phyloP scores from a whole-genome alignment of 768 basidiomycete genomes.

The Podaxis sp. region DNA sequence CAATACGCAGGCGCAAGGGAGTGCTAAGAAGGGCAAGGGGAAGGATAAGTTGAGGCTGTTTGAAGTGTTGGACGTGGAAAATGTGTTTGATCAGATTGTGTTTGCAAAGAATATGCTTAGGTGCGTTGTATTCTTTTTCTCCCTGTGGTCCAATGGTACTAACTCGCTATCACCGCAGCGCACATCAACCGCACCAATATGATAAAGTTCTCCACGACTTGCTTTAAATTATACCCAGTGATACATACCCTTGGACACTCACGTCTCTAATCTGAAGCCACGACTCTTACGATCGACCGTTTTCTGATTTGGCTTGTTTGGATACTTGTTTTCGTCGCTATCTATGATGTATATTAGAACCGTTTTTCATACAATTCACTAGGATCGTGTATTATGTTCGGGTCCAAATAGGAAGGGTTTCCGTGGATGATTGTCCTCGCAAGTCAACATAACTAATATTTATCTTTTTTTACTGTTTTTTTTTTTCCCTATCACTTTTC shows the following conservation, averaged over 20 bases:
- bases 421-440: not conserved
- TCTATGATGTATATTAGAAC: too few relatives aligned
- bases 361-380: too few relatives aligned
- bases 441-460: not conserved
- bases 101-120: constrained; percentile 84
- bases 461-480: not conserved
- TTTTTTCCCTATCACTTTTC: not conserved
- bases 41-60: constrained; percentile 67
- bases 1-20: not conserved
- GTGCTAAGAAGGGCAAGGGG: constrained; percentile 4
- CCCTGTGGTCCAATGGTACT: not conserved
- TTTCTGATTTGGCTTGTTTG: not conserved
- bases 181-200: constrained; percentile 81
- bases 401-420: too few relatives aligned
- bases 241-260: not conserved
- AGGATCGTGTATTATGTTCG: too few relatives aligned
- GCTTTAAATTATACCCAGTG: constrained; percentile 32
- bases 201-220: constrained; percentile 73
- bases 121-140: constrained; percentile 29
- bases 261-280: too few relatives aligned
- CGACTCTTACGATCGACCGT: not conserved
- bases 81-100: constrained; percentile 77
- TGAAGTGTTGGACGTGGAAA: constrained; percentile 73
- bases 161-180: constrained; percentile 33
- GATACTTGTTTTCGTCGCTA: too few relatives aligned